Conservation (phyloP, 2,329 filamentous ascomycete species). For the Fusarium tanahbumbuense region DNA sequence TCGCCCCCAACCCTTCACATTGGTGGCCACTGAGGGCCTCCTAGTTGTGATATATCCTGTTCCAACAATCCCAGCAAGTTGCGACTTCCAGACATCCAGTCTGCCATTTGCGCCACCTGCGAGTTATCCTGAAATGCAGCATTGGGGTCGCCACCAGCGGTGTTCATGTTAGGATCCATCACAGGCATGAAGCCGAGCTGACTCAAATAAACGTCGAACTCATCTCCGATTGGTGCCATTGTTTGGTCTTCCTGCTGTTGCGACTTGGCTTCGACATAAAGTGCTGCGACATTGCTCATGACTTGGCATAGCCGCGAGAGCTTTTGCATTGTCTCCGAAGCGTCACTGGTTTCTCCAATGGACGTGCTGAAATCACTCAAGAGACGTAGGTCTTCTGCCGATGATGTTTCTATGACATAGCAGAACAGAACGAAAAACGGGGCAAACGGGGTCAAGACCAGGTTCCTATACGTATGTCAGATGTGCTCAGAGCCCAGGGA, state of each 20-base stretch:
- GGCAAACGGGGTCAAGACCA: slow-evolving; percentile 67
- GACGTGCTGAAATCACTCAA: slow-evolving; percentile 68
- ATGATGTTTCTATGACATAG: slow-evolving; percentile 65
- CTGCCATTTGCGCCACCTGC: slow-evolving; percentile 63
- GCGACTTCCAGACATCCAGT: slow-evolving; percentile 74
- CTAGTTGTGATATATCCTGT: slow-evolving; percentile 65
- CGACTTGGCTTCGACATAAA: slow-evolving; percentile 71
- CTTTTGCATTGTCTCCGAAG: slow-evolving; percentile 69
- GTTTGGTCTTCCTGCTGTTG: slow-evolving; percentile 59
- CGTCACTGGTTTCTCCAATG: slow-evolving; percentile 61
- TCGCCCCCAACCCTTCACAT: slow-evolving; percentile 29
- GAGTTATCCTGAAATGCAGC: slow-evolving; percentile 42
- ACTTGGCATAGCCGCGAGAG: slow-evolving; percentile 72
- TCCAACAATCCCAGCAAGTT: slow-evolving; percentile 75
- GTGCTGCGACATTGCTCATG: slow-evolving; percentile 69
- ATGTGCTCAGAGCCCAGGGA: not conserved
- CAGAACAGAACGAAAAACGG: slow-evolving; percentile 71
- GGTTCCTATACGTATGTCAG: slow-evolving; percentile 56
- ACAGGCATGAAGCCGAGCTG: slow-evolving; percentile 70
- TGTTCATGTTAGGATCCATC: slow-evolving; percentile 47
- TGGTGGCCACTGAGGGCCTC: slow-evolving; percentile 51
- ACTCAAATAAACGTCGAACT: slow-evolving; percentile 73
- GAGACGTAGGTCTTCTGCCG: slow-evolving; percentile 63
- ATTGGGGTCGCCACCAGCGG: slow-evolving; percentile 29
- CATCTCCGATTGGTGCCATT: slow-evolving; percentile 64